Conservation (phyloP, 805 yeast genomes). For the Kuraishia capsulata region DNA sequence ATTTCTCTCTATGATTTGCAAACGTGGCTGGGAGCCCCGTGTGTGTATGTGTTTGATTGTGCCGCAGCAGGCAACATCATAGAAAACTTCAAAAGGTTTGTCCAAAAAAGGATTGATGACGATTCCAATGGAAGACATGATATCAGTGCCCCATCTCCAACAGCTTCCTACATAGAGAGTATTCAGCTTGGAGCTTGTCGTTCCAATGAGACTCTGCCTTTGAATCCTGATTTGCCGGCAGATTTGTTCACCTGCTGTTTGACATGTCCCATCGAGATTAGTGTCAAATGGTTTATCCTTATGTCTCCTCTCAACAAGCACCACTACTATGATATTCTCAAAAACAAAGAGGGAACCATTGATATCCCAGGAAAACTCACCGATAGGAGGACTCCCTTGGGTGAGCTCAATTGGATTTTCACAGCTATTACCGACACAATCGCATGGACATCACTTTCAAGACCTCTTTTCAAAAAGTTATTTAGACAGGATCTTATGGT, state of each 20-base stretch:
- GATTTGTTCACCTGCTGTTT: slow-evolving; percentile 93
- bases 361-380: slow-evolving; percentile 85
- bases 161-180: slow-evolving; percentile 69
- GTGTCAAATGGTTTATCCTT: slow-evolving; percentile 84
- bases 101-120: slow-evolving; percentile 81
- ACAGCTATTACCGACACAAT: slow-evolving; percentile 97
- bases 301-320: slow-evolving; percentile 57
- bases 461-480: slow-evolving; percentile 80
- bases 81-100: slow-evolving; percentile 80
- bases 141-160: slow-evolving; percentile 49
- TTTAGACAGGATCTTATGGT: slow-evolving; percentile 95
- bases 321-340: slow-evolving; percentile 39
- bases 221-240: slow-evolving; percentile 93
- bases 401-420: slow-evolving; percentile 95
- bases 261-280: slow-evolving; percentile 92
- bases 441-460: slow-evolving; percentile 89
- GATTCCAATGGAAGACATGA: slow-evolving; percentile 59
- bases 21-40: slow-evolving; percentile 97
- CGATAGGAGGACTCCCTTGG: slow-evolving; percentile 90
- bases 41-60: slow-evolving; percentile 90
- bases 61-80: slow-evolving; percentile 92
- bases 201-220: slow-evolving; percentile 77
- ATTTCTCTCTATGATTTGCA: slow-evolving; percentile 92
- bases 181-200: slow-evolving; percentile 91
- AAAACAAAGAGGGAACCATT: slow-evolving; percentile 43